phyloP scores from a whole-genome alignment of 176 grass and related monocot genomes.

The Cenchrus purpureus region DNA sequence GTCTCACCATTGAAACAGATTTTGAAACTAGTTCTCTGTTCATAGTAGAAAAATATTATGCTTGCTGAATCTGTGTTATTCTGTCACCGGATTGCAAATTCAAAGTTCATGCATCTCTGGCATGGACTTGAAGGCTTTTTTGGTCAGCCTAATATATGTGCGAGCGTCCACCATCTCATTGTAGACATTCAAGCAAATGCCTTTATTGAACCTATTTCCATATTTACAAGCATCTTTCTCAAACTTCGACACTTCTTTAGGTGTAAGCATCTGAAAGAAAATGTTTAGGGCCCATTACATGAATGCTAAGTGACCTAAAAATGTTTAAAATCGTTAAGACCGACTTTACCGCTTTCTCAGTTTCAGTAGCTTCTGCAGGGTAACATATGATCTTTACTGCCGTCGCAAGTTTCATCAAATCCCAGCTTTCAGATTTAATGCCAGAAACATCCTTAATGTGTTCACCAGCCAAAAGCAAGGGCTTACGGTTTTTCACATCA shows the following conservation, averaged over 20 bases:
- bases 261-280: slow-evolving; percentile 30
- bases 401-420: slow-evolving; percentile 3
- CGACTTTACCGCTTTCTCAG: background rate
- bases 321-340: background rate
- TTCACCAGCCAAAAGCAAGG: background rate
- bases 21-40: too few species aligned
- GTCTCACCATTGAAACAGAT: too few species aligned
- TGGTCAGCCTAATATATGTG: too few species aligned
- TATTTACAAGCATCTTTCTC: background rate
- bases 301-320: background rate
- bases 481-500: background rate
- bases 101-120: too few species aligned
- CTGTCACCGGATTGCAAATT: too few species aligned
- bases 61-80: too few species aligned
- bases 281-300: background rate
- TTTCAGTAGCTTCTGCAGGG: background rate
- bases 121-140: too few species aligned
- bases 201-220: background rate
- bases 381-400: slow-evolving; percentile 17
- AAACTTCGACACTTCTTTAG: background rate
- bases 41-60: too few species aligned
- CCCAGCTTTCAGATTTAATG: background rate
- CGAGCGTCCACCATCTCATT: too few species aligned
- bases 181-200: background rate
- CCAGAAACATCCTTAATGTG: slow-evolving; percentile 21